phyloP scores from a whole-genome alignment of 2,329 filamentous ascomycete species.

The Aspergillus ibericus region DNA sequence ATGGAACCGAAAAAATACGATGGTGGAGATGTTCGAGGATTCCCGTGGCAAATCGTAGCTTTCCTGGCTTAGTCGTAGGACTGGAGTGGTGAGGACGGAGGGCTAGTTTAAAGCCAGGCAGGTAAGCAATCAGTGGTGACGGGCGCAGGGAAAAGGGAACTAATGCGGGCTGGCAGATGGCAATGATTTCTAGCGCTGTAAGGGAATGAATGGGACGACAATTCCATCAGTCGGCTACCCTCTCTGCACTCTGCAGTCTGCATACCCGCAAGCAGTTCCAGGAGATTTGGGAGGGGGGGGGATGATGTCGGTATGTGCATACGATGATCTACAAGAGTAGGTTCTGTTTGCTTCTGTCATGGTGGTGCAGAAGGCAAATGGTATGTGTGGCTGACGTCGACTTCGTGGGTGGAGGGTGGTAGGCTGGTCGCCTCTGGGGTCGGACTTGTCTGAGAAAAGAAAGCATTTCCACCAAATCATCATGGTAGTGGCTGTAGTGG shows the following conservation, averaged over 20 bases:
- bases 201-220: background rate
- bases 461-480: background rate
- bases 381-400: background rate
- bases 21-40: conserved; percentile 17
- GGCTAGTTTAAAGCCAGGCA: background rate
- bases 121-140: background rate
- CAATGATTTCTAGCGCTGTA: conserved; percentile 3
- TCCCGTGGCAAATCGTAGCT: conserved; percentile 24
- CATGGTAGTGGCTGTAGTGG: background rate
- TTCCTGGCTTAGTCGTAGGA: conserved; percentile 1
- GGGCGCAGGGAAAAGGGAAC: conserved; percentile 1
- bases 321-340: background rate
- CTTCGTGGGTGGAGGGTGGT: background rate
- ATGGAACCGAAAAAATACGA: conserved; percentile 16
- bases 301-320: background rate
- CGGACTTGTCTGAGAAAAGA: background rate
- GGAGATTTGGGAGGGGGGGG: background rate
- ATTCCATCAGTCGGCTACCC: background rate
- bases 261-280: background rate
- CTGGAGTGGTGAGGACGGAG: background rate
- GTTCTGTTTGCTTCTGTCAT: background rate
- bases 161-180: conserved; percentile 3
- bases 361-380: background rate
- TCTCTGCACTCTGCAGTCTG: background rate
- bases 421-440: background rate